Evolutionary conservation across 169 alveolate species (phyloP), one percentile per base, ranked within the genome.

Genomic region (Cryptosporidium andersoni): DNA sequence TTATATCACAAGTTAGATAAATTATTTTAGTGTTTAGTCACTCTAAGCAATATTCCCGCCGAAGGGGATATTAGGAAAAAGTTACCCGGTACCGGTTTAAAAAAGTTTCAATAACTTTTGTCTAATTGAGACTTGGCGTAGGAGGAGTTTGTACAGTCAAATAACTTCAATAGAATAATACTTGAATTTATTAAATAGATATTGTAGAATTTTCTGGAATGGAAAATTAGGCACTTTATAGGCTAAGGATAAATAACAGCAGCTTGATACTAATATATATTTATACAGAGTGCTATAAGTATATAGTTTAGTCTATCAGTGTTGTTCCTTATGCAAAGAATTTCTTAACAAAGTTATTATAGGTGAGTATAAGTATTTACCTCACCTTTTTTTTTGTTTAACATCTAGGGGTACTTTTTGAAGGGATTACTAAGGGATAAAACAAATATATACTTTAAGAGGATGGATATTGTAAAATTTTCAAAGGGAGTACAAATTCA

Each of bases 401-500:
- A 25, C 0, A 25, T 25, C 25, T 25, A 25, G 25, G 25, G 25
- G 25, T 25, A 25, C 25, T 55, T 55, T 3, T 39, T 14, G 51
- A 37, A 7, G 42, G 42, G 34, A 62, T 66, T 51, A 53, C 63
- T 3, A 7, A 43, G n/a, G 60, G 60, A 43, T 47, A 66, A 34
- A 74, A 56, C 25, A 3, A 74, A 43, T 42, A 74, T 58, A 25
- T 40, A 66, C 47, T 56, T 58, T 3, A 43, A 52, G 16, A 68
- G 85, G 1, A 5, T 74, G 68, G 85, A 74, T 43, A 74, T 74
- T 42, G 67, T 81, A 56, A 81, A 81, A 43, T 81, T 81, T 62
- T 65, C 82, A 3, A 81, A 81, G 37, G 81, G 82, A 40, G 65
- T 81, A 37, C 89, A 67, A 53, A 80, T 64, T 34, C 82, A 81